phyloP scores from a whole-genome alignment of 2,329 filamentous ascomycete species.

The Penicillium sp. region DNA sequence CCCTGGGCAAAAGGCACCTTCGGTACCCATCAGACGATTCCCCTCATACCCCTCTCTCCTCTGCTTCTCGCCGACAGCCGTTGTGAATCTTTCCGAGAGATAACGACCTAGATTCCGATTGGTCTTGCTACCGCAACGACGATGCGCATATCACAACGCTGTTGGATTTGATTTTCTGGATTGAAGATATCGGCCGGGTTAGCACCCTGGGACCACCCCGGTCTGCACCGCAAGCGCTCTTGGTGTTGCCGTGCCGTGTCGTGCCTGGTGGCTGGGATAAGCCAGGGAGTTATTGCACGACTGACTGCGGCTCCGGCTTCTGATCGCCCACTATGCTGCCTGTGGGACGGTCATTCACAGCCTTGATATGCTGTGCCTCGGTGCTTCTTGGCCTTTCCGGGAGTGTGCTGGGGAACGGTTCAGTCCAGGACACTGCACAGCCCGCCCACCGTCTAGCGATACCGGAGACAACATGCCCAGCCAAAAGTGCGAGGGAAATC shows the following conservation, averaged over 20 bases:
- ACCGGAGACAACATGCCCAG: constrained; percentile 11
- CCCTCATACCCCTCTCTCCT: too few species aligned
- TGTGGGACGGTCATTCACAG: constrained; percentile 9
- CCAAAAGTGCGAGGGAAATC: constrained; percentile 13
- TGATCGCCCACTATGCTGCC: constrained; percentile 11
- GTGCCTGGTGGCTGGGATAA: constrained; percentile 5
- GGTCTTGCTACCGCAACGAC: constrained; percentile 12
- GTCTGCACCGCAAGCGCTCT: too few species aligned
- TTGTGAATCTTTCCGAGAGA: too few species aligned
- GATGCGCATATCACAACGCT: constrained; percentile 18
- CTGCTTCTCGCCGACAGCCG: too few species aligned
- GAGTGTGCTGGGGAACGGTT: constrained; percentile 4
- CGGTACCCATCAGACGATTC: background rate
- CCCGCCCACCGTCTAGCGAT: background rate
- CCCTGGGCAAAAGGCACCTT: constrained; percentile 1
- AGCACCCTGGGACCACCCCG: too few species aligned
- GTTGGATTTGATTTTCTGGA: too few species aligned
- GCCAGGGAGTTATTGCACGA: constrained; percentile 4
- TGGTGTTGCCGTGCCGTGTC: too few species aligned
- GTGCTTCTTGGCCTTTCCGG: constrained; percentile 9
- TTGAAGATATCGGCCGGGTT: too few species aligned
- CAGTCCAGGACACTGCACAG: constrained; percentile 4
- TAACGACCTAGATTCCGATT: constrained; percentile 11
- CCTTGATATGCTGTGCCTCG: constrained; percentile 9
- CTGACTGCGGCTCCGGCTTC: constrained; percentile 1